A percentile compares a stretch with the other conserved stretches of the same genome.
Conservation (phyloP, 2,329 filamentous ascomycete species). For the Epichloe elymi region DNA sequence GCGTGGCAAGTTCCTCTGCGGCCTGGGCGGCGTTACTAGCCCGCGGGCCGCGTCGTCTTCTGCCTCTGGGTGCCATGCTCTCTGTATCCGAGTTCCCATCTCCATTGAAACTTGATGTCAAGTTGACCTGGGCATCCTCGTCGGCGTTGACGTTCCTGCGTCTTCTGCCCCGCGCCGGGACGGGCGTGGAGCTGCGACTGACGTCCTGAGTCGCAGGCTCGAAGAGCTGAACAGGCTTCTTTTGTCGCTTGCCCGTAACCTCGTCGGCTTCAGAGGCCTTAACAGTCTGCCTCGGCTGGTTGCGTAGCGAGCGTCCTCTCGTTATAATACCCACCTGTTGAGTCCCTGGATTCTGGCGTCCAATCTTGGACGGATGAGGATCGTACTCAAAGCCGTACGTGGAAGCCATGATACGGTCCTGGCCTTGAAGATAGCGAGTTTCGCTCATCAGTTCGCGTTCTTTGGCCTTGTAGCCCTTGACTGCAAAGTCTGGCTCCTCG, state of each 20-base stretch:
- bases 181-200: slow-evolving; percentile 40
- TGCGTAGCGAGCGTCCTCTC: slow-evolving; percentile 38
- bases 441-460: slow-evolving; percentile 30
- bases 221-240: slow-evolving; percentile 37
- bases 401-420: slow-evolving; percentile 46
- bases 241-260: slow-evolving; percentile 38
- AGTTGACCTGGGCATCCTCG: slow-evolving; percentile 14
- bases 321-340: slow-evolving; percentile 39
- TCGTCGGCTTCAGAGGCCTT: slow-evolving; percentile 43
- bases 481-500: slow-evolving; percentile 37
- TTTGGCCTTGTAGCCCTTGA: slow-evolving; percentile 39
- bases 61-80: slow-evolving; percentile 14
- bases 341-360: slow-evolving; percentile 43
- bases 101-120: slow-evolving; percentile 21
- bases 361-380: slow-evolving; percentile 41
- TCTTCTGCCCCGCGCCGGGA: slow-evolving; percentile 18
- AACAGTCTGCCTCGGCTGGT: slow-evolving; percentile 43
- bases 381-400: slow-evolving; percentile 51
- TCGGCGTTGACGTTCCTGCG: slow-evolving; percentile 18
- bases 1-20: slow-evolving; percentile 12
- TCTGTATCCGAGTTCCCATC: slow-evolving; percentile 21
- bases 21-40: slow-evolving; percentile 13
- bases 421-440: slow-evolving; percentile 33
- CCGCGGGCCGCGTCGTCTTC: slow-evolving; percentile 18
- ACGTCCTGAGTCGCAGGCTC: slow-evolving; percentile 37